Evolutionary conservation across 345 rosid genomes (phyloP).

Genomic region (Sapria himalayana): DNA sequence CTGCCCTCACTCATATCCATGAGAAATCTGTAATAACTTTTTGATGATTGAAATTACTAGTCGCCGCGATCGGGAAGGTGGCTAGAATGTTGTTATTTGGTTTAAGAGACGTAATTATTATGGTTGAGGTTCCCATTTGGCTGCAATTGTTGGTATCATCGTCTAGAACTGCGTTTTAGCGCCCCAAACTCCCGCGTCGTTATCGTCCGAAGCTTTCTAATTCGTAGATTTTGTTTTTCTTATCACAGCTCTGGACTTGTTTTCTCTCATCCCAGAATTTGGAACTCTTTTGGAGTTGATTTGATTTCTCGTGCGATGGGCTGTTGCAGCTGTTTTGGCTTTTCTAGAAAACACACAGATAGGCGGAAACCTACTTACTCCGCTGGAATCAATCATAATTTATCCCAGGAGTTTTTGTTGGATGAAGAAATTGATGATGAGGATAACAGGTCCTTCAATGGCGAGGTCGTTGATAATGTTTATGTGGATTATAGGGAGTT

Average conservation of each 20-base stretch:
- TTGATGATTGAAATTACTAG: slow-evolving; percentile 14
- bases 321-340: slow-evolving; percentile 88
- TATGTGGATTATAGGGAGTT: slow-evolving; percentile 34
- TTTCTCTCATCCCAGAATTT: no score
- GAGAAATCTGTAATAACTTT: slow-evolving; percentile 9
- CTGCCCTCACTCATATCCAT: slow-evolving; percentile 6
- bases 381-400: slow-evolving; percentile 15
- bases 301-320: slow-evolving; percentile 55
- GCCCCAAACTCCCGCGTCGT: no score
- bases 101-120: slow-evolving; percentile 29
- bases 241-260: no score
- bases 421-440: slow-evolving; percentile 38
- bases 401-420: slow-evolving; percentile 34
- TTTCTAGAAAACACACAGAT: slow-evolving; percentile 21
- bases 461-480: slow-evolving; percentile 27
- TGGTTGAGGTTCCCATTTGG: no score
- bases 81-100: no score
- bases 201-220: no score
- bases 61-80: no score
- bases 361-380: slow-evolving; percentile 14
- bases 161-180: no score
- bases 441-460: slow-evolving; percentile 29
- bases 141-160: no score
- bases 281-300: no score
- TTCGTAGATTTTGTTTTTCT: no score